These are phyloP conservation scores for Psidium guajava DNA, from an alignment of 345 rosid species.

Conservation along the genomic window DNA sequence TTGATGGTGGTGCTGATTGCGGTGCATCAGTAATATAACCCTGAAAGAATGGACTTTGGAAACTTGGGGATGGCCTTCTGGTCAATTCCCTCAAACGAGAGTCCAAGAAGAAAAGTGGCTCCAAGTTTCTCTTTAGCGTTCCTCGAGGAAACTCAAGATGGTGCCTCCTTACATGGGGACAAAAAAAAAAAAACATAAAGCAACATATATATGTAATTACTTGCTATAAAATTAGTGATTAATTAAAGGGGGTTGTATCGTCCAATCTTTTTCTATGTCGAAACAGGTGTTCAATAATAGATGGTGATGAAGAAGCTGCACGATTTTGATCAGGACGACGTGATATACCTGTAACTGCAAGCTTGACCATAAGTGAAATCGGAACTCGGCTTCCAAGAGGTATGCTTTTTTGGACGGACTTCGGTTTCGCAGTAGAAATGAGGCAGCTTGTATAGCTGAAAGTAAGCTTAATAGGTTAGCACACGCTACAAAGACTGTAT, in stretches of 20 bases:
- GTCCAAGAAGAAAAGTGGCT: background rate
- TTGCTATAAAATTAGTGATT: background rate
- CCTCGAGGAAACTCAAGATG: background rate
- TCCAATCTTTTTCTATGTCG: background rate
- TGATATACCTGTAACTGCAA: background rate
- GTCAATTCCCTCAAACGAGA: background rate
- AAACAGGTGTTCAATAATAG: background rate
- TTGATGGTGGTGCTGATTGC: background rate
- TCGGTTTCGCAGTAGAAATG: background rate
- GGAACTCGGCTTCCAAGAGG: background rate
- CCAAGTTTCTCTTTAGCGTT: background rate
- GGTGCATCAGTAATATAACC: background rate
- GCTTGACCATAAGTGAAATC: background rate
- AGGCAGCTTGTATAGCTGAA: background rate
- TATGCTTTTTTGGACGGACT: background rate
- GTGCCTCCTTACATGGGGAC: background rate
- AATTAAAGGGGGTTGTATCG: background rate
- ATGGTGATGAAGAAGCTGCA: background rate
- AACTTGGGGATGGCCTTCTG: background rate
- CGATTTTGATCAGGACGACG: background rate
- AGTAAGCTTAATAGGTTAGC: background rate
- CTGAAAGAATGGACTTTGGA: background rate
- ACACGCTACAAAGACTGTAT: background rate
- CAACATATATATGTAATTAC: background rate
- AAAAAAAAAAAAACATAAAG: background rate